phyloP scores from a whole-genome alignment of 163 green algal species.

The Coccomyxa subellipsoidea region DNA sequence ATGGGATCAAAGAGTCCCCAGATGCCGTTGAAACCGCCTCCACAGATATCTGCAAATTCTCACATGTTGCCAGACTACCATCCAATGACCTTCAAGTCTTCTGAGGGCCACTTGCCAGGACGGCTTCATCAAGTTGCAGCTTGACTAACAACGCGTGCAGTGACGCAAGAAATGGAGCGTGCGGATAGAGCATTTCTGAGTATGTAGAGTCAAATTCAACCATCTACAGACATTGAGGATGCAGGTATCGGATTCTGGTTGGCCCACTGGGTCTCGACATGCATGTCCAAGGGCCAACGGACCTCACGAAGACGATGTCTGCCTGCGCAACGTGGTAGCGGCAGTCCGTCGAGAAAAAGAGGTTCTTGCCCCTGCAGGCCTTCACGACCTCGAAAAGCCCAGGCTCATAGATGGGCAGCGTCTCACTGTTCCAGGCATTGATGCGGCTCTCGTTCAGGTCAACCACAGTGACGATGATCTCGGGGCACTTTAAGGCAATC shows the following conservation, averaged over 20 bases:
- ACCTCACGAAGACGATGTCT: slow-evolving; percentile 95
- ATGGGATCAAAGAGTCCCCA: not conserved
- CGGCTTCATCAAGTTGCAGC: not conserved
- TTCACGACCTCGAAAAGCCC: slow-evolving; percentile 92
- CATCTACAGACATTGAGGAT: not conserved
- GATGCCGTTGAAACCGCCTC: too few species aligned
- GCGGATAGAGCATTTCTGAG: not conserved
- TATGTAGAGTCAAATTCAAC: not conserved
- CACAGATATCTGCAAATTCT: too few species aligned
- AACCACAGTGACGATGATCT: slow-evolving; percentile 83
- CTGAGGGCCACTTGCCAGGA: not conserved
- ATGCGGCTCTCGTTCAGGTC: slow-evolving; percentile 79
- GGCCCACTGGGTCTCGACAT: not conserved
- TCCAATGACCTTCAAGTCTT: not conserved
- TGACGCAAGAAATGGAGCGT: not conserved
- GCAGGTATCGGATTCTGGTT: not conserved
- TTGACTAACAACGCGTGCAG: not conserved
- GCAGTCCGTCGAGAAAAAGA: slow-evolving; percentile 96
- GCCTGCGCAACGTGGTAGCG: slow-evolving; percentile 88
- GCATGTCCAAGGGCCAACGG: not conserved
- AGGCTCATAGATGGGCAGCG: slow-evolving; percentile 97
- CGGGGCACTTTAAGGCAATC: slow-evolving; percentile 91
- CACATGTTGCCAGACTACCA: not conserved
- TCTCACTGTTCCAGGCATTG: slow-evolving; percentile 91
- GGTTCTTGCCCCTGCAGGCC: slow-evolving; percentile 76